Percentiles rank a stretch among this genome's conserved stretches.
phyloP scores from a whole-genome alignment of 768 basidiomycete species.

The Boletus coccyginus region DNA sequence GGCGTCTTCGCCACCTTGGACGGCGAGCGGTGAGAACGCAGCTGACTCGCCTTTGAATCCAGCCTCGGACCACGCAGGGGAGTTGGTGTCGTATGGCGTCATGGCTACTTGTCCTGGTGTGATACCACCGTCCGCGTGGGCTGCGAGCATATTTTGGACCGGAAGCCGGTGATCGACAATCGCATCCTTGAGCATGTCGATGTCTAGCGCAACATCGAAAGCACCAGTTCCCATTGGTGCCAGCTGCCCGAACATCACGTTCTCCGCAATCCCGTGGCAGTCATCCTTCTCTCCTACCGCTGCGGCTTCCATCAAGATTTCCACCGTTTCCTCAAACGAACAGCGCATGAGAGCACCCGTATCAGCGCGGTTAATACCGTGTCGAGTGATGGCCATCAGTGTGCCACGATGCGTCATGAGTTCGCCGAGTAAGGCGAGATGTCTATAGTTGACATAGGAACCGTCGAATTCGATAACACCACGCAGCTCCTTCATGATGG shows the following conservation, averaged over 20 bases:
- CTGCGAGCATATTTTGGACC: conserved; percentile 74
- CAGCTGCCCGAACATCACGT: conserved; percentile 98
- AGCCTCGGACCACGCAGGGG: conserved; percentile 78
- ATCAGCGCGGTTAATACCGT: conserved; percentile 98
- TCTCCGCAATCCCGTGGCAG: conserved; percentile 98
- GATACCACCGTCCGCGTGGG: conserved; percentile 83
- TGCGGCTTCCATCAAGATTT: conserved; percentile 98
- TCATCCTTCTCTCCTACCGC: conserved; percentile 98
- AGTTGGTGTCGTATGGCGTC: conserved; percentile 95
- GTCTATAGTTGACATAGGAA: conserved; percentile 98
- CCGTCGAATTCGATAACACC: conserved; percentile 98
- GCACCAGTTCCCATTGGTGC: conserved; percentile 99
- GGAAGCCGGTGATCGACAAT: conserved; percentile 95
- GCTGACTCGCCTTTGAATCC: conserved; percentile 82
- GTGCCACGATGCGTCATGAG: conserved; percentile 95
- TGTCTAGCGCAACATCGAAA: conserved; percentile 94
- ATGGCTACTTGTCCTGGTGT: conserved; percentile 89
- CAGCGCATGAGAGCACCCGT: conserved; percentile 99
- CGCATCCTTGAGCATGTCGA: conserved; percentile 98
- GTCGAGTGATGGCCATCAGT: conserved; percentile 98
- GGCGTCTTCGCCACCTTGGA: conserved; percentile 80
- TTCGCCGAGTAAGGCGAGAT: conserved; percentile 94
- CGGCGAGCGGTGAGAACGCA: conserved; percentile 92
- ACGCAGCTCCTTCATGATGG: conserved; percentile 91
- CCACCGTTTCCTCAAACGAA: conserved; percentile 99